Evolutionary conservation across 164 flowering plant species (phyloP), one percentile per base, ranked within the genome.

Genomic region (Chimonanthus salicifolius): DNA sequence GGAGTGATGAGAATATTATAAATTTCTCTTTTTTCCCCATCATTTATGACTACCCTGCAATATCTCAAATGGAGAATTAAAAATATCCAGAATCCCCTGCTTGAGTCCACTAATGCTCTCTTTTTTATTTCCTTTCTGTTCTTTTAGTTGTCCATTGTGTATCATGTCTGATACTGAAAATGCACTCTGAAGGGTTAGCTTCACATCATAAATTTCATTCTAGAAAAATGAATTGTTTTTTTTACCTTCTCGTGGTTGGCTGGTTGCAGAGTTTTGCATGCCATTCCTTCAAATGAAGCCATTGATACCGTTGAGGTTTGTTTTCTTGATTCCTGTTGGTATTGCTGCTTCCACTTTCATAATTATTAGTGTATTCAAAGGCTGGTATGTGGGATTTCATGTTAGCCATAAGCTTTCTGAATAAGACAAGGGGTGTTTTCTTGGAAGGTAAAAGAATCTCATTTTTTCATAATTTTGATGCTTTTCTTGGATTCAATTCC

Each of bases 231-330:
- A 6, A 48, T n/a, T 48, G 44, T 71, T n/a, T 54, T 71, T 45
- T 15, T 54, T 21, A 15, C 47, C 58, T 70, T 21, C 7, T 33
- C 11, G 15, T 70, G 4, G 3, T 15, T 44, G 7, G 43, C 20
- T 10, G 64, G 10, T 71, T 82, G 80, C 91, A 96, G 98, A 78
- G 98, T 96, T 69, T 82, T 94, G 67, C 91, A 88, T 83, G 87
- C 99, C 50, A 94, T 96, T 77, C 99, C 99, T 80, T 79, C 99
- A 72, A 86, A 90, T 82, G 97, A 96, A 85, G 98, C 97, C 48
- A 90, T 96, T 74, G 95, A 96, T 74, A 94, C 97, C 62, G 99
- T 96, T 74, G 99, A 96, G 97, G 99, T 94, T 51, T 81, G 93
- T 51, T 63, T 65, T 33, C 16, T 67, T 4, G 20, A 6, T 58